Conservation (phyloP, 495 filamentous ascomycete species). For the Daldinia grandis region DNA sequence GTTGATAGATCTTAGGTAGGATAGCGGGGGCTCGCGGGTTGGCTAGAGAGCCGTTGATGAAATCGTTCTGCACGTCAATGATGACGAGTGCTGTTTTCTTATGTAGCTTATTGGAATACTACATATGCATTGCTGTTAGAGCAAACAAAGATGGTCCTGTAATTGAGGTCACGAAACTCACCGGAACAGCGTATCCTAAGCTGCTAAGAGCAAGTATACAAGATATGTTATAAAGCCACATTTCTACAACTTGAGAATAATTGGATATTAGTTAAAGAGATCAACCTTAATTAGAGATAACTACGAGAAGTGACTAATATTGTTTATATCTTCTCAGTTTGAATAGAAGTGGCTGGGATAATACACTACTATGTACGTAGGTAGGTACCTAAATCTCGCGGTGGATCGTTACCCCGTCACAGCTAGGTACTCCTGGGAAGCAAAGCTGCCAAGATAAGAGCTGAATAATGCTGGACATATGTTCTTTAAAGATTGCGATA, state of each 20-base stretch:
- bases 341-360: not conserved
- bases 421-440: not conserved
- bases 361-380: too few relatives aligned
- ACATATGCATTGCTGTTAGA: not conserved
- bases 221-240: constrained; percentile 13
- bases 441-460: not conserved
- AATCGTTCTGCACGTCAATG: constrained; percentile 48
- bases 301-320: not conserved
- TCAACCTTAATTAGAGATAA: not conserved
- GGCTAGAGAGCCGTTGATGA: constrained; percentile 44
- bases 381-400: too few relatives aligned
- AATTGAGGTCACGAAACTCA: constrained; percentile 3
- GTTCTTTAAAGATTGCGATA: not conserved
- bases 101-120: constrained; percentile 40
- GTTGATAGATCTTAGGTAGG: constrained; percentile 44
- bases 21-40: constrained; percentile 42
- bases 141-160: not conserved
- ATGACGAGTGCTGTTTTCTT: constrained; percentile 45
- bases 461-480: not conserved
- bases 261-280: not conserved
- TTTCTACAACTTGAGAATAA: constrained; percentile 4
- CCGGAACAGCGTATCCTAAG: constrained; percentile 20
- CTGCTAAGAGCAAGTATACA: constrained; percentile 6
- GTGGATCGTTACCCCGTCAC: not conserved
- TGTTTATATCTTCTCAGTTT: not conserved